Percentiles rank a stretch among this genome's conserved stretches.
phyloP scores from a whole-genome alignment of 306 rosid species.

The Elaeagnus macrophylla region DNA sequence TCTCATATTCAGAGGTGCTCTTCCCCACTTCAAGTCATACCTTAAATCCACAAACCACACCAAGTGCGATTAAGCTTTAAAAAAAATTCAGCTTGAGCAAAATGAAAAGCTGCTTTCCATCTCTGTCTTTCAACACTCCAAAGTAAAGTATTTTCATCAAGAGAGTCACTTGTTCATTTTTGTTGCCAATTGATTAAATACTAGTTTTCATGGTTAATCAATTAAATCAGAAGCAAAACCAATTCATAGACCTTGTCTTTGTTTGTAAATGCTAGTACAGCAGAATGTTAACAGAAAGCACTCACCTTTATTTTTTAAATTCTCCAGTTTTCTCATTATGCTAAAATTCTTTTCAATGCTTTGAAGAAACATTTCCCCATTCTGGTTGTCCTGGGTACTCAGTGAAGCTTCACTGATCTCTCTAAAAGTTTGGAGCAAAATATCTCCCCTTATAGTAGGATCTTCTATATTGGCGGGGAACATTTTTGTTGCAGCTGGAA shows the following conservation, averaged over 20 bases:
- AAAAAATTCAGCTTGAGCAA: too few species aligned
- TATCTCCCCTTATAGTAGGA: conserved; percentile 74
- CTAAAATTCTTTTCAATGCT: conserved; percentile 51
- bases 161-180: too few species aligned
- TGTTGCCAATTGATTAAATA: too few species aligned
- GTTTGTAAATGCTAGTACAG: neutral
- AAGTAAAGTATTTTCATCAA: too few species aligned
- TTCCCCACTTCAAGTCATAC: too few species aligned
- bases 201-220: too few species aligned
- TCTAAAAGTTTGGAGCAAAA: conserved; percentile 73
- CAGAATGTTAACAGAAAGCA: conserved; percentile 5
- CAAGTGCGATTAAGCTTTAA: too few species aligned
- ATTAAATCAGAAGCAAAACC: too few species aligned
- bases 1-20: too few species aligned
- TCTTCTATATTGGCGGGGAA: conserved; percentile 94
- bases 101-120: too few species aligned
- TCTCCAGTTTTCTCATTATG: conserved; percentile 43
- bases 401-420: conserved; percentile 64
- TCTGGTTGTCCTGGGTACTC: conserved; percentile 40
- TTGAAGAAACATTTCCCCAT: conserved; percentile 70
- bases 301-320: conserved; percentile 52
- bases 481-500: conserved; percentile 68
- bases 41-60: too few species aligned
- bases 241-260: neutral
- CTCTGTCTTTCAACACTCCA: too few species aligned